A percentile compares a stretch with the other conserved stretches of the same genome.
These are phyloP conservation scores for Mortierella sp. DNA, from an alignment of 371 early-diverging fungal genomes.

Conservation along the genomic window DNA sequence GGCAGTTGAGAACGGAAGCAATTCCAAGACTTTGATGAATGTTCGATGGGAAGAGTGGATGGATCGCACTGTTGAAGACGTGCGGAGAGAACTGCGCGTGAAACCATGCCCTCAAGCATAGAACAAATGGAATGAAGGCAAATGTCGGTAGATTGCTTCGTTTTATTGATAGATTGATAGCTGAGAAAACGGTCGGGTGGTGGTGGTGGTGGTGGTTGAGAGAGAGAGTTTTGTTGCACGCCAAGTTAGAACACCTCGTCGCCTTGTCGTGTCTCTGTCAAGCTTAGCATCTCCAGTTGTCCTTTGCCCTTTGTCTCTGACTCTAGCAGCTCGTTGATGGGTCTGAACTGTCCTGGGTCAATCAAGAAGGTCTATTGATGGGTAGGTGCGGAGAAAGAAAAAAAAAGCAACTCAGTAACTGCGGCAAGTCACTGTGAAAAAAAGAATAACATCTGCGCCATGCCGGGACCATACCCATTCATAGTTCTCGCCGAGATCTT, in stretches of 20 bases:
- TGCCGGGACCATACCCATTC: slow-evolving; percentile 73
- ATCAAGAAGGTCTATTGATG: slow-evolving; percentile 77
- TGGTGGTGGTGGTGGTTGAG: too few relatives aligned
- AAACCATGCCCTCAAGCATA: slow-evolving; percentile 55
- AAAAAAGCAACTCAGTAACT: too few relatives aligned
- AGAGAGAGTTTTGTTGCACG: too few relatives aligned
- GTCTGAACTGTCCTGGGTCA: slow-evolving; percentile 94
- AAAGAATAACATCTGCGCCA: neutral
- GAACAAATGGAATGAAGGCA: neutral
- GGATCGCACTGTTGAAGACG: slow-evolving; percentile 73
- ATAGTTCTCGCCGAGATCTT: slow-evolving; percentile 83
- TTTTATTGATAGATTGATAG: too few relatives aligned
- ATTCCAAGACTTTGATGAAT: slow-evolving; percentile 80
- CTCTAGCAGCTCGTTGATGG: slow-evolving; percentile 82
- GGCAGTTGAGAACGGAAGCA: slow-evolving; percentile 89
- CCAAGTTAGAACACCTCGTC: slow-evolving; percentile 73
- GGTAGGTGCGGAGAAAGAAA: neutral
- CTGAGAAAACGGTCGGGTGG: too few relatives aligned
- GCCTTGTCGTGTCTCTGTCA: slow-evolving; percentile 85
- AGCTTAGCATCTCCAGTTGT: slow-evolving; percentile 84
- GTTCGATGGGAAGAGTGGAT: slow-evolving; percentile 90
- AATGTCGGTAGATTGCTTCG: neutral
- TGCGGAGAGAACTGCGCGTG: slow-evolving; percentile 76
- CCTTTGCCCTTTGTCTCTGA: slow-evolving; percentile 89
- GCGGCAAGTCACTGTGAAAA: too few relatives aligned